These are phyloP conservation scores for Coemansia sp. DNA, from an alignment of 192 early-diverging fungal genomes.

Conservation along the genomic window DNA sequence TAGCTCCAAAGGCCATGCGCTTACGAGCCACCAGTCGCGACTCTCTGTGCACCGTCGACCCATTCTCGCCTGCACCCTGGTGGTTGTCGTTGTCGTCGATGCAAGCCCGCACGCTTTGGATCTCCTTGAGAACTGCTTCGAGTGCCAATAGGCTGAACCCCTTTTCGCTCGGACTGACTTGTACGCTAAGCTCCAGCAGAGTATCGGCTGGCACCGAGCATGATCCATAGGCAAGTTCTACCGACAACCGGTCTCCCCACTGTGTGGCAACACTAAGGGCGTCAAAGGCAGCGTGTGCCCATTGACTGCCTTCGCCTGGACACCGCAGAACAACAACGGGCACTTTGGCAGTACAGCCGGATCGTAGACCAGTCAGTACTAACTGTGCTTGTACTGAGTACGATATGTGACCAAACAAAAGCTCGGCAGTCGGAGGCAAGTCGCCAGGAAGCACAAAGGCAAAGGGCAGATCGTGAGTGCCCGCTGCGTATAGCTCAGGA, in stretches of 20 bases:
- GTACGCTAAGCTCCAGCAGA: background rate
- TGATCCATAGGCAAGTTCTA: background rate
- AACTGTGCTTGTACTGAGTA: slow-evolving; percentile 19
- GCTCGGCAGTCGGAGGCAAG: slow-evolving; percentile 10
- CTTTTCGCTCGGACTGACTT: slow-evolving; percentile 8
- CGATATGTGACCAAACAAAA: slow-evolving; percentile 10
- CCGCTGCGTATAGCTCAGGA: slow-evolving; percentile 8
- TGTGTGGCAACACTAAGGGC: slow-evolving; percentile 11
- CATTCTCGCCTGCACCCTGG: background rate
- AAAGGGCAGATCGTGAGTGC: slow-evolving; percentile 19
- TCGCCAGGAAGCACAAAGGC: slow-evolving; percentile 18
- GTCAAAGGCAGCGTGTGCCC: slow-evolving; percentile 23
- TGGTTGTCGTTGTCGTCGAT: background rate
- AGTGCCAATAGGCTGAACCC: slow-evolving; percentile 7
- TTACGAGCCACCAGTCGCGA: slow-evolving; percentile 12
- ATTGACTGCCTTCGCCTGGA: slow-evolving; percentile 18
- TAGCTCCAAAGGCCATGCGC: slow-evolving; percentile 6
- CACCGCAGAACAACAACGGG: slow-evolving; percentile 17
- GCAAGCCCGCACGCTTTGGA: slow-evolving; percentile 6
- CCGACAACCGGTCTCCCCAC: slow-evolving; percentile 14
- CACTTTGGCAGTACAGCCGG: background rate
- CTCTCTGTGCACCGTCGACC: slow-evolving; percentile 2
- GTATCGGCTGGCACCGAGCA: slow-evolving; percentile 8
- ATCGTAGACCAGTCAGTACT: slow-evolving; percentile 10
- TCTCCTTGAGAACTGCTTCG: slow-evolving; percentile 17